Base-by-base conservation (phyloP, 208 protist genomes). In the Wallacemonas sp. region DNA sequence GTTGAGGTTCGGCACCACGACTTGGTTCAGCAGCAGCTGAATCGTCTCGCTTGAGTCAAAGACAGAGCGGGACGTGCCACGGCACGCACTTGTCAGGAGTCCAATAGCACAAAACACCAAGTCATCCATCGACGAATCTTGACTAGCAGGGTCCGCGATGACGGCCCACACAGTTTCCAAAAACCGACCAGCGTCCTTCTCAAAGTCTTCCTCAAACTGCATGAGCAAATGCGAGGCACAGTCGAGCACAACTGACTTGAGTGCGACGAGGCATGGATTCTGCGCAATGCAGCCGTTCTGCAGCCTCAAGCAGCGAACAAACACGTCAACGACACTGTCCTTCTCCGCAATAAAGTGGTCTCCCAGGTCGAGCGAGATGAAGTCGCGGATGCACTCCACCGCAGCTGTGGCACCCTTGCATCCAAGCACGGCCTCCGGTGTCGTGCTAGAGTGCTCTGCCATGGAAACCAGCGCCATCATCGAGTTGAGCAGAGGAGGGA, bases 191-290 rank as follows among this genome's bases (percentile, higher is more conserved):
- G 97, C 84, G 60, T 91, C 93, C 11, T 80, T 70, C 61, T 93
- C 81, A 68, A 98, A 97, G 68, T 96, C 91, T 58, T 98, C 95
- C 70, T 98, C 97, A 70, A 98, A 99, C 36, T 87, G 80, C 34
- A 72, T 71, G 4, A 97, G 80, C 67, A 97, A 97, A 36, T 98
- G 84, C 24, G 89, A 96, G 39, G 98, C 76, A 73, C 83, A 96
- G 4, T 90, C 64, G 28, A 86, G 86, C 24, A 98, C 86, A 1
- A 72, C 66, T 11, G 94, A 90, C 76, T 98, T 97, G 33, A 93
- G 69, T 9, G 80, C 73, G 17, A 97, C 78, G n/a, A 96, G 15
- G 56, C 22, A 44, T 12, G 46, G 33, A 0, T 21, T 12, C 19
- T 69, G 53, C 11, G 58, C 56, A 12, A 83, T 19, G n/a, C 56